phyloP scores from a whole-genome alignment of 495 filamentous ascomycete genomes.

The Talaromyces stipitatus region DNA sequence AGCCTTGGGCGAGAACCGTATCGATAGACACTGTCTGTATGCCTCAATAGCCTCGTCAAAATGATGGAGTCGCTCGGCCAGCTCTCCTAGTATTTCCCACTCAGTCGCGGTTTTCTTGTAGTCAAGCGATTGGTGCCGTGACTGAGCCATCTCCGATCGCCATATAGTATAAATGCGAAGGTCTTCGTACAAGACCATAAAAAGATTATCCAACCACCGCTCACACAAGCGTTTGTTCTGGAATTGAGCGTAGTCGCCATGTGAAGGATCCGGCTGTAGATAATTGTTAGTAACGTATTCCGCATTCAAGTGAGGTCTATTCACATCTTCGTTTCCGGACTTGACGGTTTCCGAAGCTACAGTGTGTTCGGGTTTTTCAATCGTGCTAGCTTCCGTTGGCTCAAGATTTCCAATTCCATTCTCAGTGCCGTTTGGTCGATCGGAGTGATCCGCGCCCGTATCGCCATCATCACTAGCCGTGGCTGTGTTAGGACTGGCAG shows the following conservation, averaged over 20 bases:
- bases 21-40: slow-evolving; percentile 72
- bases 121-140: slow-evolving; percentile 76
- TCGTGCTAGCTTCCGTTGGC: slow-evolving; percentile 25
- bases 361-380: slow-evolving; percentile 77
- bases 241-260: slow-evolving; percentile 56
- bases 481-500: slow-evolving; percentile 40
- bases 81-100: slow-evolving; percentile 94
- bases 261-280: slow-evolving; percentile 36
- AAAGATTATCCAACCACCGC: slow-evolving; percentile 95
- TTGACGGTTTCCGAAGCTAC: slow-evolving; percentile 76
- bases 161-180: slow-evolving; percentile 98
- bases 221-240: slow-evolving; percentile 96
- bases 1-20: slow-evolving; percentile 84
- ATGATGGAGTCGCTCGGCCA: slow-evolving; percentile 89
- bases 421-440: slow-evolving; percentile 28
- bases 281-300: slow-evolving; percentile 10
- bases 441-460: slow-evolving; percentile 26
- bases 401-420: slow-evolving; percentile 10
- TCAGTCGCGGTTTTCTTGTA: slow-evolving; percentile 96
- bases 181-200: slow-evolving; percentile 99
- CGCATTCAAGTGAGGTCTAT: slow-evolving; percentile 11
- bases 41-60: slow-evolving; percentile 84
- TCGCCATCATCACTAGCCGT: slow-evolving; percentile 52
- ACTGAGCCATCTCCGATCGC: slow-evolving; percentile 94
- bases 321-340: slow-evolving; percentile 70